Evolutionary conservation across 805 yeast species (phyloP), one percentile per base, ranked within the genome.

Genomic region (Candida nanaspora): DNA sequence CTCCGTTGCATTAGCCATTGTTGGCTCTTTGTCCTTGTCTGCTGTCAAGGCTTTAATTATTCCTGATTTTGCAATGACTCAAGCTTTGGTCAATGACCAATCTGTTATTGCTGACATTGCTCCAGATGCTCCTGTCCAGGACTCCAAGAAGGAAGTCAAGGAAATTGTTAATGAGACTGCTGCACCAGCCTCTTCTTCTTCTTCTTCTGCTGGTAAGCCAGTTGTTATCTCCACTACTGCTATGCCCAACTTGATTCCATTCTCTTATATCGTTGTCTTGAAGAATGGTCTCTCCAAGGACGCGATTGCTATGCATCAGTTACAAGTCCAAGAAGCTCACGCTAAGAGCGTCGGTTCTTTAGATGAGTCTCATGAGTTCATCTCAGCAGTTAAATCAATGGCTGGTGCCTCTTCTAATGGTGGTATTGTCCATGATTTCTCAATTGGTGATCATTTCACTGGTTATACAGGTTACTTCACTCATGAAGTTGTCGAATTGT

Each of bases 381-480:
- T 55, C 33, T 55, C 57, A 18, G 41, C 57, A 14, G 43, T 56
- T 32, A 47, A 56, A 14, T 50, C 56, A 22, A 20, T 41, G 25
- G 46, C n/a, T n/a, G n/a, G 50, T 11, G 41, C 46, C 18, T 37
- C 35, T 2, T 16, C 34, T 11, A 26, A 59, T 21, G 82, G 82
- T 50, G 85, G 86, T 51, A 66, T 80, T 47, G 58, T 71, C 42
- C 83, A 80, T 57, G 56, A 70, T 20, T 86, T 84, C 68, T 59
- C 73, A 55, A 70, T 87, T 48, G 79, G 69, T 44, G 69, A 70
- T 42, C 47, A 61, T 33, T 63, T 86, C 57, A 66, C 68, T 45
- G 98, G 98, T 49, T 91, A 89, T 70, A 69, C 89, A 39, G 98
- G 96, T 45, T 74, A 70, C 63, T 87, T 93, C 71, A 74, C 85